Evolutionary conservation across 257 asterid species (phyloP), one percentile per base, ranked within the genome.

Genomic region (Plantago major): DNA sequence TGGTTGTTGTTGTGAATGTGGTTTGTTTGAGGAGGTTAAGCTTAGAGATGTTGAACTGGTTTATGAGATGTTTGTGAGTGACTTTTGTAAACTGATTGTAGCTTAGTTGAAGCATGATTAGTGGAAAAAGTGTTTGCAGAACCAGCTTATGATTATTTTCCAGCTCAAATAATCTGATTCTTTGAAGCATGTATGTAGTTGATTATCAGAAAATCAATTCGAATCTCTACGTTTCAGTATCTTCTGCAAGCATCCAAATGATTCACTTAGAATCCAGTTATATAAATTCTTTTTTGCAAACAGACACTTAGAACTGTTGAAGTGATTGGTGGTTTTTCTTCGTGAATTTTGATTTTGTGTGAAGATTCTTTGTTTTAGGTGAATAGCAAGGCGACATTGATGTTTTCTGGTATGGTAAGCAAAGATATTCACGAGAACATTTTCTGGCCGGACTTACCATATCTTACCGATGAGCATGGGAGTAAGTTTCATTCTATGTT

Each of bases 371-470:
- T 57, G 73, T 68, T 69, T 28, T 71, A 93, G 99, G 96, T 89
- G 76, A 89, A 93, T 71, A 79, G 94, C 84, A 93, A 85, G 74
- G 91, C 92, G 38, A 87, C 94, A 11, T 75, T 93, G 65, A 87
- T 93, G 96, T 89, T 93, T 77, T 75, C 97, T 33, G 92, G 94
- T 55, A 64, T 81, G 63, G 74, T 83, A 50, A 93, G 69, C 77
- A 86, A 87, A 11, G 87, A 87, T 68, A 78, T 83, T 48, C 95
- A 87, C 38, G 95, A 93, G 82, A 89, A 85, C 77, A 81, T 93
- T 73, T 93, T 93, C 84, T 93, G 97, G 96, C 97, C 96, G 17
- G 95, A 93, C 76, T 76, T 93, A 64, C 95, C 99, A 68, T 93
- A 89, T 63, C 77, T 87, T 55, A 89, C 95, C 11, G 99, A 89